phyloP scores from a whole-genome alignment of 805 yeast species.

The Teunomyces gatunensis region DNA sequence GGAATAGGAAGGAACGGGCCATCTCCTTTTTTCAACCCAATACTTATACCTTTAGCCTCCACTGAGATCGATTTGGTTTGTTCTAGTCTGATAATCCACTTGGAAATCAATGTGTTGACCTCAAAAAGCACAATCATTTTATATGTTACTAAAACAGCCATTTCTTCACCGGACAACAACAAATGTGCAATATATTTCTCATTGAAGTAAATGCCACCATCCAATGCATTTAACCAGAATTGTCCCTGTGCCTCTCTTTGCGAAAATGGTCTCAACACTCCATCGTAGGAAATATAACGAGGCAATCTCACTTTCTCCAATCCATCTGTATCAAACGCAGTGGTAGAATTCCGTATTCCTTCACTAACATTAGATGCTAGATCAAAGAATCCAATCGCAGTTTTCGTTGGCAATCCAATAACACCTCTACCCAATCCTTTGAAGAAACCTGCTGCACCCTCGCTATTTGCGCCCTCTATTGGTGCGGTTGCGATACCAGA shows the following conservation, averaged over 20 bases:
- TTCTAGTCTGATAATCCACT: slow-evolving; percentile 71
- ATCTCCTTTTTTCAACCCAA: slow-evolving; percentile 52
- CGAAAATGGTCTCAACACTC: slow-evolving; percentile 70
- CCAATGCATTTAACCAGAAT: slow-evolving; percentile 79
- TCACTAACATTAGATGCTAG: slow-evolving; percentile 90
- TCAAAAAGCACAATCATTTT: slow-evolving; percentile 66
- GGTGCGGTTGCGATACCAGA: slow-evolving; percentile 91
- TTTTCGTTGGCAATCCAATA: slow-evolving; percentile 94
- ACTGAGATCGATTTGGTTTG: slow-evolving; percentile 67
- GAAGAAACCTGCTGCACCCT: slow-evolving; percentile 89
- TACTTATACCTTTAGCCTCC: slow-evolving; percentile 75
- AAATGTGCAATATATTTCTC: slow-evolving; percentile 86
- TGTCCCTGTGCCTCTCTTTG: slow-evolving; percentile 92
- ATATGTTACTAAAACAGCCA: slow-evolving; percentile 73
- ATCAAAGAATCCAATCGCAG: slow-evolving; percentile 93
- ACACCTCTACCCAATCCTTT: slow-evolving; percentile 93
- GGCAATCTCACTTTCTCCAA: slow-evolving; percentile 82
- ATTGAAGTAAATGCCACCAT: slow-evolving; percentile 71
- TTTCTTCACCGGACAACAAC: slow-evolving; percentile 75
- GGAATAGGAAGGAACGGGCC: slow-evolving; percentile 76
- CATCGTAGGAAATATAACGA: slow-evolving; percentile 67
- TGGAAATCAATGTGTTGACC: slow-evolving; percentile 54
- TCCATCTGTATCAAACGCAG: slow-evolving; percentile 78
- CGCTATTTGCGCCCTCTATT: slow-evolving; percentile 80
- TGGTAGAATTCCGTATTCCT: slow-evolving; percentile 89